Evolutionary conservation across 1,284 basidiomycete species (phyloP), one percentile per base, ranked within the genome.

Genomic region (Sanghuangporus baumii): DNA sequence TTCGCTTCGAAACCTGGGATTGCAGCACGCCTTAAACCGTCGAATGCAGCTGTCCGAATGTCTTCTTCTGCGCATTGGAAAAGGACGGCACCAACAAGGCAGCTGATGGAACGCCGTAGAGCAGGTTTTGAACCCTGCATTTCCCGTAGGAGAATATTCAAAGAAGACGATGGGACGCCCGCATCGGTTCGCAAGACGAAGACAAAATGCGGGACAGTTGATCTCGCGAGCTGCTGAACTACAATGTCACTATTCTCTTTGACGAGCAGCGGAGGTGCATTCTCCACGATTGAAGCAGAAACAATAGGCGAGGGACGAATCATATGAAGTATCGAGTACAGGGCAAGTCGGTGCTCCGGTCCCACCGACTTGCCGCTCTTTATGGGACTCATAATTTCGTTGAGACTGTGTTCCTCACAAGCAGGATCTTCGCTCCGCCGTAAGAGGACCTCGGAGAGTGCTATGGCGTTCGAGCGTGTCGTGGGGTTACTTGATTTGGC

Each of bases 351-450:
- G 71, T 98, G 93, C 65, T 96, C 94, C 2, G 91, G 82, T 1
- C 92, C 92, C 0, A 87, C 78, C 0, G 93, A 92, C 77, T 96
- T 98, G 37, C 93, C 89, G 0, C 86, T 75, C 70, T 90, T 88
- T 4, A 93, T 89, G 0, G 93, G 79, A 14, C 78, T 76, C 12
- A 94, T 77, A 1, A 95, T 74, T 66, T 95, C 92, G 9, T 79
- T 74, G 2, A 84, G 81, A 4, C 82, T 81, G 3, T 81, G 67
- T 60, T 81, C 79, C 11, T 76, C 60, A 67, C 77, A 73, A 14
- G 75, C 70, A 4, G 74, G 67, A 16, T 73, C 67, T 8, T 65
- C 67, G 36, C 70, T 70, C 31, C 75, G 76, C 31, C 71, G 63
- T 4, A 85, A 70, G 54, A 91, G 68, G 7, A 82, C 78, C 58